These are phyloP conservation scores for Ambrosia hybrid DNA, from an alignment of 140 eudicot genomes.

Conservation along the genomic window DNA sequence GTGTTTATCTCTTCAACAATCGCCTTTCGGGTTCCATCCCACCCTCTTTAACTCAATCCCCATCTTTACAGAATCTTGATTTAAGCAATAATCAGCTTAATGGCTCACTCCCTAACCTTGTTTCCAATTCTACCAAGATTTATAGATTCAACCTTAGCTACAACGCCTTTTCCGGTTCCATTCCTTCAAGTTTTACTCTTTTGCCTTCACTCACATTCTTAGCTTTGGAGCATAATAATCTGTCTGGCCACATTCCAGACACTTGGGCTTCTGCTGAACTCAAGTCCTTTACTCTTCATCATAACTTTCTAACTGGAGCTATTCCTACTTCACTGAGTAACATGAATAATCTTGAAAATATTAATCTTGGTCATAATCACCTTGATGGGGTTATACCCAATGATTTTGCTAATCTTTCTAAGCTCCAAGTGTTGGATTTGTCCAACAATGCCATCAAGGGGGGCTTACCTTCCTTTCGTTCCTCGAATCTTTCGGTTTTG, in stretches of 20 bases:
- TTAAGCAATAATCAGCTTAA: conserved; percentile 69
- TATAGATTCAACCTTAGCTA: conserved; percentile 76
- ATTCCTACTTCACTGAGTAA: conserved; percentile 68
- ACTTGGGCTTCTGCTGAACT: conserved; percentile 57
- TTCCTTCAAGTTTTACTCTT: conserved; percentile 53
- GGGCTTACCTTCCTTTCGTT: conserved; percentile 46
- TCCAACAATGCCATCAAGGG: conserved; percentile 71
- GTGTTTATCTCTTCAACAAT: conserved; percentile 81
- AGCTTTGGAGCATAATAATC: conserved; percentile 76
- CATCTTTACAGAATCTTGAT: conserved; percentile 67
- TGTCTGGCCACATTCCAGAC: conserved; percentile 75
- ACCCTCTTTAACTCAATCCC: conserved; percentile 52
- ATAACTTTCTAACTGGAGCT: conserved; percentile 61
- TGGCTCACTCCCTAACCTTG: conserved; percentile 63
- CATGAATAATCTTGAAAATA: conserved; percentile 50
- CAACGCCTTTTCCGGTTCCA: conserved; percentile 64
- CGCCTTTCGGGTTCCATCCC: conserved; percentile 89
- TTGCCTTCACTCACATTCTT: conserved; percentile 67
- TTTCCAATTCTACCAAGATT: conserved; percentile 61
- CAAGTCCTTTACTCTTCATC: conserved; percentile 58
- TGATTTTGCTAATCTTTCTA: conserved; percentile 45
- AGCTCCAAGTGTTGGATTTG: conserved; percentile 57
- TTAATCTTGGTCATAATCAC: conserved; percentile 63
- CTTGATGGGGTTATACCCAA: conserved; percentile 59
- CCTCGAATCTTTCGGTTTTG: conserved; percentile 43